Evolutionary conservation across 495 filamentous ascomycete species (phyloP).

Genomic region (Podospora pseudoanserina): DNA sequence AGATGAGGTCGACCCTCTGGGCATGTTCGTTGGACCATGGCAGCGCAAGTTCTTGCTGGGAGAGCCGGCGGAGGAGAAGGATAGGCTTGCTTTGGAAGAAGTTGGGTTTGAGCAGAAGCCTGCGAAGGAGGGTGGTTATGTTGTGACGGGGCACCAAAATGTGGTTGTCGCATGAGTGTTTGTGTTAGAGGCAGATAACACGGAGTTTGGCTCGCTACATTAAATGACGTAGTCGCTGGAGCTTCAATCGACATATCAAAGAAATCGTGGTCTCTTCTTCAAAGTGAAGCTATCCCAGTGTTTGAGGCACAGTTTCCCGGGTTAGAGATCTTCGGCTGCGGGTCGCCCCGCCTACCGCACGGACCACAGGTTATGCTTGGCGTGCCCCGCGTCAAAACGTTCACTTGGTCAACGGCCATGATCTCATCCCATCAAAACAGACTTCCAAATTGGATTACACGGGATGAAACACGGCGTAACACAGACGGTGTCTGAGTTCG

Average conservation of each 20-base stretch:
- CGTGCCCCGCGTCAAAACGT: background rate
- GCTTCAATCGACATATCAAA: too few relatives aligned
- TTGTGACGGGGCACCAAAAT: slow-evolving; percentile 29
- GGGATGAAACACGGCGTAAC: background rate
- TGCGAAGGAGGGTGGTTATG: slow-evolving; percentile 27
- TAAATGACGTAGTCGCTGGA: too few relatives aligned
- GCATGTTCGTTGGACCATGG: slow-evolving; percentile 92
- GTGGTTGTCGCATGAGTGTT: background rate
- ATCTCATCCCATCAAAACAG: background rate
- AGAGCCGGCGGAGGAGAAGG: slow-evolving; percentile 10
- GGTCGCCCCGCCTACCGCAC: background rate
- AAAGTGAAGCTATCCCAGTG: too few relatives aligned
- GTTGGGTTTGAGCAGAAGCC: slow-evolving; percentile 27
- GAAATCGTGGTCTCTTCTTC: too few relatives aligned
- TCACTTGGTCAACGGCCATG: background rate
- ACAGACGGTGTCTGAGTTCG: background rate
- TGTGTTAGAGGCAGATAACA: too few relatives aligned
- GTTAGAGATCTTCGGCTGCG: too few relatives aligned
- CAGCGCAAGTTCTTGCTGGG: slow-evolving; percentile 67
- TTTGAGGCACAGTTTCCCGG: too few relatives aligned
- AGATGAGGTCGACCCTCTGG: slow-evolving; percentile 75
- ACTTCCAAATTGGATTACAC: background rate
- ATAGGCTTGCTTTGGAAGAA: slow-evolving; percentile 40
- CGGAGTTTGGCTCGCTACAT: too few relatives aligned
- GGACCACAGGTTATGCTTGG: background rate